Base-by-base conservation (phyloP, 2,329 filamentous ascomycete genomes). In the Dactylellina sp. region DNA sequence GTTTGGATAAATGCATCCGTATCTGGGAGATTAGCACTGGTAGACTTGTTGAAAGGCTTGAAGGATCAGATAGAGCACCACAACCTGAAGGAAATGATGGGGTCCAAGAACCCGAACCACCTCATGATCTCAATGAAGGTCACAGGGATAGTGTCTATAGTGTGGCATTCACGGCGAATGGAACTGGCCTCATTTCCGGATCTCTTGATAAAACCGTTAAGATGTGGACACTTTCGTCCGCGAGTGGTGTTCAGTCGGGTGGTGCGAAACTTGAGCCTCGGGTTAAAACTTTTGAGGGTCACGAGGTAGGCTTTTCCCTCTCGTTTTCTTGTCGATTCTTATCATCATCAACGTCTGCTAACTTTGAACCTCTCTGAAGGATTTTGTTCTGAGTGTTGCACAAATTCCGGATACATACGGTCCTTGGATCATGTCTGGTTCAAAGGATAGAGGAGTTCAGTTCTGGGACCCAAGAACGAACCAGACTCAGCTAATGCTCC, bases 401-500 rank as follows among this genome's bases (percentile, higher is more conserved):
- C 87, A 98, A 75, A 98, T 95, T 0, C 95, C 95, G 14, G 93
- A 98, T 81, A 37, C 59, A 53, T 72, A 64, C 35, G 91, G 91
- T 76, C 88, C 90, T 79, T 99, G 95, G 95, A 94, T 99, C 66
- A 90, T 99, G 82, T 97, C 92, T 76, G 95, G 95, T 47, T 97
- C 93, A 75, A 99, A 99, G 84, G 95, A 99, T 80, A 88, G 95
- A 57, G 94, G 95, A 53, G 95, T 99, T 20, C 95, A 98, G 81
- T 98, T 99, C 85, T 99, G 95, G 95, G 94, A 99, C 80, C 94
- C 95, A 18, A 87, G 90, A 79, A 97, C 93, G 18, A 95, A 94
- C 37, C 90, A 91, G 77, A 96, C 94, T 0, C 94, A 98, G 83
- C 90, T 99, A 81, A 98, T 98, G 95, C 87, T 99, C 75, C 95